phyloP scores from a whole-genome alignment of 2,329 filamentous ascomycete species.

The Chaetomium sp. region DNA sequence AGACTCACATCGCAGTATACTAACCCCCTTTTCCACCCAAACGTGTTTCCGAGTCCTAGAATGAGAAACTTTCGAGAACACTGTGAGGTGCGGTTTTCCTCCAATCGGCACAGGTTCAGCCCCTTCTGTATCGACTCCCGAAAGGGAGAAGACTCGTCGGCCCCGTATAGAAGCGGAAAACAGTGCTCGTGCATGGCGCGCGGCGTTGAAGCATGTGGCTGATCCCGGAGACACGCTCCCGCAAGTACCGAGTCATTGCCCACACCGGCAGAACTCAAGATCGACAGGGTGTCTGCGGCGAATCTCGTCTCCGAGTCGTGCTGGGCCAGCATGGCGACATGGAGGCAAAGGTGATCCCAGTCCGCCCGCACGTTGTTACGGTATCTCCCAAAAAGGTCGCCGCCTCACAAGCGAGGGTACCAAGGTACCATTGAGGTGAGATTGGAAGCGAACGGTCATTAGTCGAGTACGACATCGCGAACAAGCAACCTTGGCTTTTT shows the following conservation, averaged over 20 bases:
- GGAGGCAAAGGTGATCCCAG: conserved; percentile 19
- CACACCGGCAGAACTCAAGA: conserved; percentile 9
- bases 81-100: neutral
- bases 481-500: neutral
- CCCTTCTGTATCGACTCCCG: conserved; percentile 1
- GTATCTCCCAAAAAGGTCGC: neutral
- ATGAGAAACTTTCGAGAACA: neutral
- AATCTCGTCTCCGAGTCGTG: conserved; percentile 20
- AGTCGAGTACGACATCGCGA: neutral
- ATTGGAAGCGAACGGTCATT: neutral
- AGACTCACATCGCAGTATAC: neutral
- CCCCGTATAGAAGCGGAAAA: neutral
- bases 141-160: neutral
- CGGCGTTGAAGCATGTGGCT: neutral
- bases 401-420: neutral
- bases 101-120: neutral
- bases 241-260: neutral
- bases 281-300: conserved; percentile 15
- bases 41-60: conserved; percentile 1
- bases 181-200: neutral
- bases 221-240: neutral
- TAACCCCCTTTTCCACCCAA: neutral
- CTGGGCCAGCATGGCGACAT: conserved; percentile 4
- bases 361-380: neutral
- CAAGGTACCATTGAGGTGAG: neutral